These are phyloP conservation scores for Plasmodium coatneyi DNA, from an alignment of 169 alveolate species.

Conservation along the genomic window DNA sequence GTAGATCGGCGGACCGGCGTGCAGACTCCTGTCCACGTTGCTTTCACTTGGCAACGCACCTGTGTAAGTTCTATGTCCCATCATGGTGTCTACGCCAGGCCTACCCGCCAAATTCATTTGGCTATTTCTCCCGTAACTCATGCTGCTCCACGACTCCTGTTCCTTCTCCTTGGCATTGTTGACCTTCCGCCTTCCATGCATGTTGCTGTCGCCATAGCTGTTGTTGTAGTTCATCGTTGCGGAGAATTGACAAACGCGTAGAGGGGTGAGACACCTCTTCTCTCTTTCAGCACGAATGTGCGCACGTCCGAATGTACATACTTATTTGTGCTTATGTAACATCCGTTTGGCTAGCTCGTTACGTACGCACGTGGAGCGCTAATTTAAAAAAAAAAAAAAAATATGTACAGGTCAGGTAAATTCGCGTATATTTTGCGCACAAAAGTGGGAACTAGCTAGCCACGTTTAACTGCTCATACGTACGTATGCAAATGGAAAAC, in stretches of 20 bases:
- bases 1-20: background rate
- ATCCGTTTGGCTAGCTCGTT: background rate
- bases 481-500: background rate
- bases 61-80: background rate
- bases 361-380: background rate
- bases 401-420: background rate
- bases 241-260: background rate
- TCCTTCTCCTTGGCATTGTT: slow-evolving; percentile 36
- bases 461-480: background rate
- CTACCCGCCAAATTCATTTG: slow-evolving; percentile 5
- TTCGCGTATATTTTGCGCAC: background rate
- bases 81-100: background rate
- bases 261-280: background rate
- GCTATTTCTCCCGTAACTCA: slow-evolving; percentile 9
- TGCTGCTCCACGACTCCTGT: slow-evolving; percentile 7
- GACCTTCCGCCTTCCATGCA: slow-evolving; percentile 48
- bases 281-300: background rate
- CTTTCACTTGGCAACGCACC: background rate
- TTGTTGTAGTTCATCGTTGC: slow-evolving; percentile 45
- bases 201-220: slow-evolving; percentile 14
- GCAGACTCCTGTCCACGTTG: background rate
- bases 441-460: background rate
- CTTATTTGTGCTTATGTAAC: background rate
- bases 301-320: background rate
- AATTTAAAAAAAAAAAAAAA: background rate